Conservation (phyloP, 202 grass and related monocot genomes). For the Saccharum hybrid region DNA sequence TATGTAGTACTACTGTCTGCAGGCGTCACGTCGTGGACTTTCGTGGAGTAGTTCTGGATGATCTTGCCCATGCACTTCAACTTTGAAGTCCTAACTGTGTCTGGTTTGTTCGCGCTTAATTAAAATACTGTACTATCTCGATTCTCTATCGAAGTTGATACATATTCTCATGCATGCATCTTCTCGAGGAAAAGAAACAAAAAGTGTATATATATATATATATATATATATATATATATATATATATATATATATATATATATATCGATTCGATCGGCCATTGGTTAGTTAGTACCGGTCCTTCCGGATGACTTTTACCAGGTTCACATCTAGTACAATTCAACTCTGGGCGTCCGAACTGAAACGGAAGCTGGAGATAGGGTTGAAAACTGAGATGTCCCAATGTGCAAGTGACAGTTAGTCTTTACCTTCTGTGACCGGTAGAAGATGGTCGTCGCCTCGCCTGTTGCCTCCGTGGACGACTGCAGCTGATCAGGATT, state of each 20-base stretch:
- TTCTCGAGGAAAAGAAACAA: background rate
- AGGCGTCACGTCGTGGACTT: slow-evolving; percentile 20
- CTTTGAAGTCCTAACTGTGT: background rate
- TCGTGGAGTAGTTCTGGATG: background rate
- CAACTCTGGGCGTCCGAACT: background rate
- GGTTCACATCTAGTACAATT: background rate
- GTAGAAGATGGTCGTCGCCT: background rate
- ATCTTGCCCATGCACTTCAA: background rate
- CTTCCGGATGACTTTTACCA: background rate
- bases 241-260: no score
- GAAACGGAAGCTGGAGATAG: background rate
- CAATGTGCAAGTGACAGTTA: background rate
- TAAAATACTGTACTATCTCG: background rate
- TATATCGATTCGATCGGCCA: background rate
- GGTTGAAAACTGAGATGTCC: background rate
- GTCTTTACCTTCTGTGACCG: background rate
- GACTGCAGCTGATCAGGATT: background rate
- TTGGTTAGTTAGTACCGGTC: no score
- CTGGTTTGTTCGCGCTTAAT: background rate
- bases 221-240: no score
- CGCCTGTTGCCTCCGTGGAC: background rate
- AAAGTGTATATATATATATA: background rate
- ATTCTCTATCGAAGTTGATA: background rate
- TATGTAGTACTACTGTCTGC: no score
- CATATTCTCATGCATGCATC: background rate